phyloP scores from a whole-genome alignment of 768 basidiomycete species.

The Pleurotus giganteus region DNA sequence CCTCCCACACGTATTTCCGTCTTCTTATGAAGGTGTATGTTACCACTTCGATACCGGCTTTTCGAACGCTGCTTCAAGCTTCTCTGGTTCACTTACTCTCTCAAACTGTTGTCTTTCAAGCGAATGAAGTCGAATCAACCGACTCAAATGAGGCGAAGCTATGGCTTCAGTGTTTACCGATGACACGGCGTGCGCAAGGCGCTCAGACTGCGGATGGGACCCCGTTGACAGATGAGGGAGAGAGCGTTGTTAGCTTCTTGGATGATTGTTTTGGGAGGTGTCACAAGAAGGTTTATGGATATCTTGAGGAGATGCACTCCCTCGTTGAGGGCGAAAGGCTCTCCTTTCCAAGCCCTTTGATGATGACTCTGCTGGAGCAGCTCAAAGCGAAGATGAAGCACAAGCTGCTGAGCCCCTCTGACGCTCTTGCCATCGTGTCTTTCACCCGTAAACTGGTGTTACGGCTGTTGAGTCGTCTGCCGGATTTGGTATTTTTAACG shows the following conservation, averaged over 20 bases:
- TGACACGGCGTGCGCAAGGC: constrained; percentile 29
- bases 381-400: constrained; percentile 63
- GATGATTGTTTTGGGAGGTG: constrained; percentile 87
- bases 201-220: constrained; percentile 51
- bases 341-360: constrained; percentile 63
- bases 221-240: constrained; percentile 52
- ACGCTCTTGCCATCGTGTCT: constrained; percentile 57
- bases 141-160: constrained; percentile 51
- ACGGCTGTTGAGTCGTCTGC: constrained; percentile 53
- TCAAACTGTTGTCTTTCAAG: constrained; percentile 77
- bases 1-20: constrained; percentile 64
- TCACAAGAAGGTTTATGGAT: constrained; percentile 79
- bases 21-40: constrained; percentile 69
- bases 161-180: constrained; percentile 73
- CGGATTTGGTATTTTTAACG: constrained; percentile 39
- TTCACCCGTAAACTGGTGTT: constrained; percentile 67
- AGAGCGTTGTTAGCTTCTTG: constrained; percentile 62
- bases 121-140: constrained; percentile 43
- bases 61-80: constrained; percentile 41
- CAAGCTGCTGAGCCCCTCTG: constrained; percentile 53
- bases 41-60: constrained; percentile 45
- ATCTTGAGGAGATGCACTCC: constrained; percentile 67
- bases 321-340: constrained; percentile 27
- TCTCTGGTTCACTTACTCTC: constrained; percentile 69
- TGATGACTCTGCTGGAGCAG: constrained; percentile 82